Base-by-base conservation (phyloP, 2,329 filamentous ascomycete genomes). In the Colletotrichum theobromicola region DNA sequence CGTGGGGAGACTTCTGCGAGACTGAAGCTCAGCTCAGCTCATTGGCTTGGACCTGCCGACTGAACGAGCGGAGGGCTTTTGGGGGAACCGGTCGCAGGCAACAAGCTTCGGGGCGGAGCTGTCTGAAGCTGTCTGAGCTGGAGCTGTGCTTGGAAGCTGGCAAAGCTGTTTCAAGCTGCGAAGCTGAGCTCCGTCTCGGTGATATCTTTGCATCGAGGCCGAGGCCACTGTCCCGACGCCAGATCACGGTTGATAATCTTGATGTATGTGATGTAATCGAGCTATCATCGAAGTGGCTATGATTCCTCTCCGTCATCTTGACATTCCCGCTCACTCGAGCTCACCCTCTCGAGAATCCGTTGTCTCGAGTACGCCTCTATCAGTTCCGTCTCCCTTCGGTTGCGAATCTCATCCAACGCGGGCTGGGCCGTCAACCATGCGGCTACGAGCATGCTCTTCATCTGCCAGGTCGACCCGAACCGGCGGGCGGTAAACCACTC, bases 401-500 rank as follows among this genome's bases (percentile, higher is more conserved):
- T 71, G 7, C 77, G 76, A 18, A 79, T 76, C 18, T 79, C 77
- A 8, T 77, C 77, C 4, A 77, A 57, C 4, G 77, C 76, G 2
- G 77, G 75, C 63, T 78, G 76, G 5, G 78, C 78, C 3, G 78
- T 77, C 26, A 79, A 61, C 78, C 78, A 79, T 15, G 70, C 63
- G 3, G 73, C 78, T 7, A 79, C 72, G 4, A 79, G 74, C 63
- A 79, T 75, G 50, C 78, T 79, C 60, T 70, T 76, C 53, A 68
- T 63, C 12, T 74, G 70, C 78, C 78, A 77, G 10, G 2, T 71
- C 6, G 74, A 74, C 10, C 61, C 21, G 60, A 77, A 79, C 7
- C 74, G 60, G 28, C n/a, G 50, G 24, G 46, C 60, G 8, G 65
- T 77, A 10, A 71, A 77, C 75, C 77, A 78, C 4, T 61, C 66